Percentiles rank a stretch among this genome's conserved stretches.
These are phyloP conservation scores for Pulveroboletus sp. DNA, from an alignment of 768 basidiomycete genomes.

Conservation along the genomic window DNA sequence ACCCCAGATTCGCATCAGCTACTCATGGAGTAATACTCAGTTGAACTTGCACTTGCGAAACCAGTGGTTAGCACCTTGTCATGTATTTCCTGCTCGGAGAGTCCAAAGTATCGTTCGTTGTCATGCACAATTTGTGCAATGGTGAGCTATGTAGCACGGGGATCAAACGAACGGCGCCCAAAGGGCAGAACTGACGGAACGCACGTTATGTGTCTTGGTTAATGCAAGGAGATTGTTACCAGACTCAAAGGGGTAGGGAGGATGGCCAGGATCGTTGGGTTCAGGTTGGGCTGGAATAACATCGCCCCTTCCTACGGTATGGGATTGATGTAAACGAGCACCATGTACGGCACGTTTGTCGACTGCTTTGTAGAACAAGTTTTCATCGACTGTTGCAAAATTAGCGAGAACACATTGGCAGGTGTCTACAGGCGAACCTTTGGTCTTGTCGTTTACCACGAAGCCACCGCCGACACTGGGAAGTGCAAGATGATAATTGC, in stretches of 20 bases:
- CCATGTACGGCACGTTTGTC: constrained; percentile 79
- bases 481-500: not conserved
- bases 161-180: constrained; percentile 5
- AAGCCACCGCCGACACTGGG: constrained; percentile 86
- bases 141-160: constrained; percentile 57
- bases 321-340: constrained; percentile 70
- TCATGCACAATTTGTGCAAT: constrained; percentile 94
- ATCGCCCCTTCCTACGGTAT: constrained; percentile 36
- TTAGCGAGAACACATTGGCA: constrained; percentile 1
- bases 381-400: constrained; percentile 70
- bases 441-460: constrained; percentile 92
- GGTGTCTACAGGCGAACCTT: constrained; percentile 54
- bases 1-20: constrained; percentile 77
- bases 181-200: constrained; percentile 24
- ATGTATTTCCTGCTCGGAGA: constrained; percentile 71
- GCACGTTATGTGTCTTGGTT: constrained; percentile 79
- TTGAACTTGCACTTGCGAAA: not conserved
- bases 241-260: constrained; percentile 81
- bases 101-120: constrained; percentile 82
- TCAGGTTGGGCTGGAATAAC: constrained; percentile 7
- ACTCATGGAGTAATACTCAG: not conserved
- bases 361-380: constrained; percentile 91
- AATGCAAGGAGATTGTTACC: constrained; percentile 72
- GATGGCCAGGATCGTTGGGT: constrained; percentile 45
- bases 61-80: constrained; percentile 49